These are phyloP conservation scores for Gonium pectorale DNA, from an alignment of 139 green algal species.

Conservation along the genomic window DNA sequence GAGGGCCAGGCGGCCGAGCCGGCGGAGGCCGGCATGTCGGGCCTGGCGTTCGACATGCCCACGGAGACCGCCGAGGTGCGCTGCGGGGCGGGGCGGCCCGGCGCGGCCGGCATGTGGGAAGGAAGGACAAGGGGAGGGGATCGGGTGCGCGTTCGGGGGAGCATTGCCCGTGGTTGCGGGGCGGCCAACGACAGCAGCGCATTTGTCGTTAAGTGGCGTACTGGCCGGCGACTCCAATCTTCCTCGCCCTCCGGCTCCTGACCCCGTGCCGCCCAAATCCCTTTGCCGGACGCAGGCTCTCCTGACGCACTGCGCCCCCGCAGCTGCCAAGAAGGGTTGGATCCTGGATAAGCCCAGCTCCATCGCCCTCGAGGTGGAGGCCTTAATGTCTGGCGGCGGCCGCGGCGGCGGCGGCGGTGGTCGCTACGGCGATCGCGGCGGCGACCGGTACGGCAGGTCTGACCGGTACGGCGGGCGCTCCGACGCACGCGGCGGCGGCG, in stretches of 20 bases:
- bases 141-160: neutral
- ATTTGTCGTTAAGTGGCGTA: neutral
- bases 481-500: neutral
- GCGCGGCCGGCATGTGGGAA: too few relatives aligned
- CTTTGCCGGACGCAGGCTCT: neutral
- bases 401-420: slow-evolving; percentile 12
- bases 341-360: slow-evolving; percentile 50
- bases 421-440: neutral
- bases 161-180: neutral
- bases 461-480: neutral
- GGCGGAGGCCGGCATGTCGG: slow-evolving; percentile 40
- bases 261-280: neutral
- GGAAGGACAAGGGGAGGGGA: slow-evolving; percentile 5
- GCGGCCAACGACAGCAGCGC: neutral
- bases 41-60: slow-evolving; percentile 90
- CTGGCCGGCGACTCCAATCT: neutral
- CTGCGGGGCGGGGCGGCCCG: neutral
- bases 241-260: neutral
- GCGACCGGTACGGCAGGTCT: neutral
- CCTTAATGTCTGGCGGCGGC: slow-evolving; percentile 43
- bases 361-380: slow-evolving; percentile 59
- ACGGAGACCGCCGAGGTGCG: slow-evolving; percentile 35
- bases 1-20: slow-evolving; percentile 1
- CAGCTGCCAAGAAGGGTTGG: slow-evolving; percentile 33
- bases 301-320: neutral